Conservation (phyloP, 139 green algal genomes). For the Haematococcus sp. region DNA sequence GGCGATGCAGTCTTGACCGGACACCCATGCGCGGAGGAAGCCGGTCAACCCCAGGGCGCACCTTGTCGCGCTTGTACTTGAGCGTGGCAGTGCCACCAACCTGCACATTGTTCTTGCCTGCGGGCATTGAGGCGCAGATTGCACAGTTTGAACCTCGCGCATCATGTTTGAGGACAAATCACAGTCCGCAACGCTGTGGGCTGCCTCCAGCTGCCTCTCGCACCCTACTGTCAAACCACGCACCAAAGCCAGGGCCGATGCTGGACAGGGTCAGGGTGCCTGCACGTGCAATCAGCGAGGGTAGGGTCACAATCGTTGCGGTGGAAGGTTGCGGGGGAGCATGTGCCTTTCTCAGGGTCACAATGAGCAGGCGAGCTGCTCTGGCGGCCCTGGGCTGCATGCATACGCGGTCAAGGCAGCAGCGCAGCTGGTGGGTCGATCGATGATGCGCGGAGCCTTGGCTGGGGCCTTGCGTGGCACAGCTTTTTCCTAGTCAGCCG, state of each 20-base stretch:
- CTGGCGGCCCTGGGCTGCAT: neutral
- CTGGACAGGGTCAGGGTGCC: neutral
- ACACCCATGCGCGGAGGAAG: too few species aligned
- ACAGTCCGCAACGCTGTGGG: too few species aligned
- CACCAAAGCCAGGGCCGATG: constrained; percentile 6
- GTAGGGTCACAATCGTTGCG: too few species aligned
- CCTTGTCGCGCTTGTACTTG: constrained; percentile 4
- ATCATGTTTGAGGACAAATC: too few species aligned
- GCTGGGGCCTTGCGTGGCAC: too few species aligned
- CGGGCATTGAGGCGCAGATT: too few species aligned
- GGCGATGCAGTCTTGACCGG: too few species aligned
- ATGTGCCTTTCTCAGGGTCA: neutral
- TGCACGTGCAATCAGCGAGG: neutral
- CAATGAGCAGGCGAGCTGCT: neutral
- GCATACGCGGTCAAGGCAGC: neutral
- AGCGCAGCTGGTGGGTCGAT: neutral
- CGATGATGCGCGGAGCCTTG: too few species aligned
- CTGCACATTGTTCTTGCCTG: neutral
- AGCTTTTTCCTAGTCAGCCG: too few species aligned
- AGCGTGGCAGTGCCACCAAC: neutral
- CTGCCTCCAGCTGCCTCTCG: too few species aligned
- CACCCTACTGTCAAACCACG: neutral
- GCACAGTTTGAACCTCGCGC: too few species aligned
- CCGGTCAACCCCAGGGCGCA: neutral
- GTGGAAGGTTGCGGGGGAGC: neutral